phyloP scores from a whole-genome alignment of 2,329 filamentous ascomycete species.

The Penicillium nordicum region DNA sequence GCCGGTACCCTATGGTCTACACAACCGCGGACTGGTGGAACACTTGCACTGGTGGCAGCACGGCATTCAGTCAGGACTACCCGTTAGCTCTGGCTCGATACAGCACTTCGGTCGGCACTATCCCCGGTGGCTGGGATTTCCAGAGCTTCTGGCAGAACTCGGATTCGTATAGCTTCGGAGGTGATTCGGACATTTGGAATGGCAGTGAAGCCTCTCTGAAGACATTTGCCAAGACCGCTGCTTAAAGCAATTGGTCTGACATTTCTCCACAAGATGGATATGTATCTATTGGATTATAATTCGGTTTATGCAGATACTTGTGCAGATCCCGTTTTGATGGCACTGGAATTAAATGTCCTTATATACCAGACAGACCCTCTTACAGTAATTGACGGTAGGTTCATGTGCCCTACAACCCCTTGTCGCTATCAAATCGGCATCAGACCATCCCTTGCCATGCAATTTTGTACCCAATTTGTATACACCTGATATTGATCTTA shows the following conservation, averaged over 20 bases:
- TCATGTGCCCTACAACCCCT: no score
- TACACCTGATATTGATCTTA: no score
- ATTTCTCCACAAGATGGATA: neutral
- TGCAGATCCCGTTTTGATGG: neutral
- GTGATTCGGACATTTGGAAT: constrained; percentile 54
- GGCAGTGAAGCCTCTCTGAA: constrained; percentile 39
- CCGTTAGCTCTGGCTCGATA: constrained; percentile 52
- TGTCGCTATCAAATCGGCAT: no score
- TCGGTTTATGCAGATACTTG: neutral
- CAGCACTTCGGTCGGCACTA: constrained; percentile 40
- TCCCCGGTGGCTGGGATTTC: constrained; percentile 52
- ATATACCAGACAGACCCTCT: no score
- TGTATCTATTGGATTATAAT: neutral
- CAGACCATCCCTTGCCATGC: no score
- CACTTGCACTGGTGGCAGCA: constrained; percentile 51
- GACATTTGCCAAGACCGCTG: constrained; percentile 24
- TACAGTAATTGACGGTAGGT: no score
- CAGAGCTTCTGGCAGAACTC: constrained; percentile 57
- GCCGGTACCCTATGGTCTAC: constrained; percentile 53
- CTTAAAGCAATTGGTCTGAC: neutral
- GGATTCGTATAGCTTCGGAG: constrained; percentile 50
- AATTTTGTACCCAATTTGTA: no score
- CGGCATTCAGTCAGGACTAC: constrained; percentile 46
- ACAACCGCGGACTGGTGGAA: constrained; percentile 55
- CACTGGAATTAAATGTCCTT: neutral